Conservation (phyloP, 163 green algal species). For the Picocystis sp. region DNA sequence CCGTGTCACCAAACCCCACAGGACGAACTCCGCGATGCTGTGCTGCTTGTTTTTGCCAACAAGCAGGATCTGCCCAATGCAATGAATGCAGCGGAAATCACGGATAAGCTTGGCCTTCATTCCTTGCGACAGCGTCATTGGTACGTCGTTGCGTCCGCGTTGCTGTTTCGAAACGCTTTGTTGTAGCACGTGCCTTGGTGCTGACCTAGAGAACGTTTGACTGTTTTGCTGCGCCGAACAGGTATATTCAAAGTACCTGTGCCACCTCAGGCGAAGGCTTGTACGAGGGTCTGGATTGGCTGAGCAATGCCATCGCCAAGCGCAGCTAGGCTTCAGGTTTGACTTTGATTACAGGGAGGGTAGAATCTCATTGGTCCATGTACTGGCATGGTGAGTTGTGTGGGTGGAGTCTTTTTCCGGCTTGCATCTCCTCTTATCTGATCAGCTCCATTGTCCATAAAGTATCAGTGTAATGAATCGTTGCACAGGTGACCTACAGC, state of each 20-base stretch:
- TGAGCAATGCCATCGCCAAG: slow-evolving; percentile 66
- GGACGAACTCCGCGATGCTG: slow-evolving; percentile 86
- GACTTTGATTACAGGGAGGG: too few species aligned
- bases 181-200: neutral
- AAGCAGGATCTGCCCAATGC: slow-evolving; percentile 79
- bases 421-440: too few species aligned
- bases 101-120: slow-evolving; percentile 93
- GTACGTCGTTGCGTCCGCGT: slow-evolving; percentile 19
- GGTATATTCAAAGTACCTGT: slow-evolving; percentile 92
- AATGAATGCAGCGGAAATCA: slow-evolving; percentile 97
- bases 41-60: slow-evolving; percentile 68
- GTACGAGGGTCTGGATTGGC: slow-evolving; percentile 95
- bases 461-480: too few species aligned
- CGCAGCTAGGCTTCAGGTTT: neutral
- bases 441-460: too few species aligned
- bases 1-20: slow-evolving; percentile 14
- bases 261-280: slow-evolving; percentile 86
- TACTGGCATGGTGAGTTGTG: too few species aligned
- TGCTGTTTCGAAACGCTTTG: neutral
- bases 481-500: too few species aligned
- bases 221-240: slow-evolving; percentile 9
- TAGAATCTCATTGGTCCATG: too few species aligned
- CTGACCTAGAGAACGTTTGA: neutral
- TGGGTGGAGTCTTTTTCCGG: too few species aligned
- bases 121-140: slow-evolving; percentile 88